These are phyloP conservation scores for Phaeotremella skinneri DNA, from an alignment of 768 basidiomycete genomes.

Conservation along the genomic window DNA sequence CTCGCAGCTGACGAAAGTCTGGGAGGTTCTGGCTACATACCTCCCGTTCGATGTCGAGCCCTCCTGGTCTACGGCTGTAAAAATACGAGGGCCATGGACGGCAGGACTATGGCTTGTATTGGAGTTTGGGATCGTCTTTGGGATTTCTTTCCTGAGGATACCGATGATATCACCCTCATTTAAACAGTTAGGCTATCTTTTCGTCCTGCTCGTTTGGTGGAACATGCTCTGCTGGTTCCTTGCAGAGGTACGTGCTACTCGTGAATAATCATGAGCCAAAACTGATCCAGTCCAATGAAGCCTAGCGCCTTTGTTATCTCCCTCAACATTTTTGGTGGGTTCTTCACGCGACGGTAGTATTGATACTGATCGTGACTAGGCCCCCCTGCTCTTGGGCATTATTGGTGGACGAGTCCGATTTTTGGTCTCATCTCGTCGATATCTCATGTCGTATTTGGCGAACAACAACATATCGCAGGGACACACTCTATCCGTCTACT, in stretches of 20 bases:
- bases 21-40: conserved; percentile 65
- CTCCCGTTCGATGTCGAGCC: conserved; percentile 52
- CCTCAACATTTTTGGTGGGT: conserved; percentile 52
- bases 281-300: conserved; percentile 2
- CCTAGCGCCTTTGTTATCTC: conserved; percentile 25
- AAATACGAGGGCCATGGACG: conserved; percentile 27
- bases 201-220: conserved; percentile 27
- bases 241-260: conserved; percentile 30
- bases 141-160: conserved; percentile 51
- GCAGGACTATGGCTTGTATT: conserved; percentile 40
- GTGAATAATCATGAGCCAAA: conserved; percentile 5
- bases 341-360: conserved; percentile 3
- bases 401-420: background rate
- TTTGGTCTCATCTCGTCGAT: background rate
- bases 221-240: conserved; percentile 49
- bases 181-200: conserved; percentile 32
- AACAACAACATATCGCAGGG: conserved; percentile 57
- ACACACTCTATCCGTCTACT: conserved; percentile 90
- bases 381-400: conserved; percentile 31
- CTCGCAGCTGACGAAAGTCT: conserved; percentile 69
- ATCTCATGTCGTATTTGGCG: conserved; percentile 32
- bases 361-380: conserved; percentile 16
- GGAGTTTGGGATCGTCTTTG: conserved; percentile 44
- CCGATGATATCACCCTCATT: conserved; percentile 50
- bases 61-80: conserved; percentile 58